phyloP scores from a whole-genome alignment of 2,329 filamentous ascomycete species.

The Verticillium nubilum region DNA sequence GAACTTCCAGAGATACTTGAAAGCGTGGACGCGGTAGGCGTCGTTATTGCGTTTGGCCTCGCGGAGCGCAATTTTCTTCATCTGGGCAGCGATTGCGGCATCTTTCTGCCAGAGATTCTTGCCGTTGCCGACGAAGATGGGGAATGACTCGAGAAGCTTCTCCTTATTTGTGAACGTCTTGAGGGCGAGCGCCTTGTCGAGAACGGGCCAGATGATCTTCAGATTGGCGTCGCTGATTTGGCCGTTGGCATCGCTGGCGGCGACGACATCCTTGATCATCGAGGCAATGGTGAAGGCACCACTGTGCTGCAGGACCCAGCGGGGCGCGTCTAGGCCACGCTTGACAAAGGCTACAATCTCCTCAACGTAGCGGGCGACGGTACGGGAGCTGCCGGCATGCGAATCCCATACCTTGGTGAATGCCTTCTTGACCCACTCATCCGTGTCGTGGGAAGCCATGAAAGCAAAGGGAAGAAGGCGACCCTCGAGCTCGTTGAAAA shows the following conservation, averaged over 20 bases:
- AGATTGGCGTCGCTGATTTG: constrained; percentile 57
- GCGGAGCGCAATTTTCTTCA: constrained; percentile 75
- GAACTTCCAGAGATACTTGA: constrained; percentile 68
- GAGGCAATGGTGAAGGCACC: constrained; percentile 77
- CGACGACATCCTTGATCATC: constrained; percentile 60
- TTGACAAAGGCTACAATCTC: constrained; percentile 72
- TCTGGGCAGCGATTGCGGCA: constrained; percentile 48
- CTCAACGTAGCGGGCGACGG: constrained; percentile 74
- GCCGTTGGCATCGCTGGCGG: constrained; percentile 49
- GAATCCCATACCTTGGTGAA: constrained; percentile 86
- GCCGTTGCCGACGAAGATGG: constrained; percentile 66
- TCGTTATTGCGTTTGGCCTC: constrained; percentile 91
- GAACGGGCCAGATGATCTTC: constrained; percentile 68
- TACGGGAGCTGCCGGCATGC: constrained; percentile 78
- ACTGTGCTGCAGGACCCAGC: constrained; percentile 88
- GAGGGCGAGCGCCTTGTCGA: constrained; percentile 75
- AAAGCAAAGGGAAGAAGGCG: constrained; percentile 82
- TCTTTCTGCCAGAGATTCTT: constrained; percentile 52
- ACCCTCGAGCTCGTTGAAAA: constrained; percentile 72
- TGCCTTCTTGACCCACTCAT: constrained; percentile 72
- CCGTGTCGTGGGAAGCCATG: constrained; percentile 77
- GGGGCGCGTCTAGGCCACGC: constrained; percentile 67
- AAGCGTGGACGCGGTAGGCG: constrained; percentile 72
- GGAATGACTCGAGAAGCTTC: constrained; percentile 72
- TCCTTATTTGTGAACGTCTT: constrained; percentile 96